Conservation (phyloP, 2,329 filamentous ascomycete genomes). For the Penicillium polonicum region DNA sequence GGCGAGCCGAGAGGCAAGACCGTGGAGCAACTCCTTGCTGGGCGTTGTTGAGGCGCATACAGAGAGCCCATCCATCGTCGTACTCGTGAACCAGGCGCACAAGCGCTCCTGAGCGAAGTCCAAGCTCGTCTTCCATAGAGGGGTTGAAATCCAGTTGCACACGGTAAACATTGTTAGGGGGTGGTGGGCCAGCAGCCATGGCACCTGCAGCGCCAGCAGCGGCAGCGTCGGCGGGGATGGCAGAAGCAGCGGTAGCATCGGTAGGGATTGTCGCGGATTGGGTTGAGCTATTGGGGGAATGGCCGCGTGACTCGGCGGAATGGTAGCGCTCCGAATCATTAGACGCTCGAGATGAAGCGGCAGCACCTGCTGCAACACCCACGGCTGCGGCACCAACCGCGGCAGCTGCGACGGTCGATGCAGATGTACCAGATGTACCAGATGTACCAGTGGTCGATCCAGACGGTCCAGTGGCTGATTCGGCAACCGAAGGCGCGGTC, state of each 20-base stretch:
- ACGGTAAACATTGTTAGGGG: conserved; percentile 72
- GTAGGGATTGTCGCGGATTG: conserved; percentile 26
- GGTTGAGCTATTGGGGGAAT: conserved; percentile 24
- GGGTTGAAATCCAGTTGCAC: conserved; percentile 94
- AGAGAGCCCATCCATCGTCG: conserved; percentile 97
- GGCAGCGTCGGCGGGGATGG: not conserved
- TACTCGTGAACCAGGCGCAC: conserved; percentile 92
- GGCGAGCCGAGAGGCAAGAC: conserved; percentile 87
- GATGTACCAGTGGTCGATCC: conserved; percentile 28
- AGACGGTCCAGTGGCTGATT: conserved; percentile 27
- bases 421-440: conserved; percentile 27
- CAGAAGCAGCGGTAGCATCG: conserved; percentile 19
- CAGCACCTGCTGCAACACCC: conserved; percentile 42
- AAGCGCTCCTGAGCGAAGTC: conserved; percentile 74
- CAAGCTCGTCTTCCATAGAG: conserved; percentile 88
- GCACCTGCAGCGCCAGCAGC: conserved; percentile 14
- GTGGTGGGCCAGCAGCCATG: conserved; percentile 38
- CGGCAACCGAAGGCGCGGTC: conserved; percentile 22
- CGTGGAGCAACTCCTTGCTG: conserved; percentile 90
- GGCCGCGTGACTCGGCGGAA: conserved; percentile 22
- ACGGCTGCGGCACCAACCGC: conserved; percentile 42
- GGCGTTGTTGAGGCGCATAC: conserved; percentile 83
- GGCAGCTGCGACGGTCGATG: conserved; percentile 35
- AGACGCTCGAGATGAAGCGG: conserved; percentile 29
- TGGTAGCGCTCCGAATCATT: conserved; percentile 24